Evolutionary conservation across 2,329 filamentous ascomycete genomes (phyloP), one percentile per base, ranked within the genome.

Genomic region (Stemphylium lycopersici): DNA sequence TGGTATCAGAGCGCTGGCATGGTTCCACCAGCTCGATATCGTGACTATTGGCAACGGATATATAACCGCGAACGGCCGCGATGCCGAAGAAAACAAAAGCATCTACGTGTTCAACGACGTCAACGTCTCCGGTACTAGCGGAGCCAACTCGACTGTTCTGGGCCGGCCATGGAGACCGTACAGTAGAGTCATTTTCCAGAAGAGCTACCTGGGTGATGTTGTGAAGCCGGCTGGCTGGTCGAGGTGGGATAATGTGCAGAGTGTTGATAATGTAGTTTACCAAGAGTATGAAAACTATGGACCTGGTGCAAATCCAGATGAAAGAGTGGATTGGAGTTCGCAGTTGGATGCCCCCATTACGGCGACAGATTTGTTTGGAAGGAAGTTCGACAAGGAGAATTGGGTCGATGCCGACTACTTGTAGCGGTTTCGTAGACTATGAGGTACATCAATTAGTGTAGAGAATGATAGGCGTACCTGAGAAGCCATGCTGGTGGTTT

Each of bases 171-270:
- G 81, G 79, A 67, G 73, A 24, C 65, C 75, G 16, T 81, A 77
- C 56, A 79, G 79, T 12, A 68, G 77, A n/a, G 80, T 82, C 4
- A 71, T 77, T 4, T 77, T 82, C 65, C 81, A 83, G 67, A 69
- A 77, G 41, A 81, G 80, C 0, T 67, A 68, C 20, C 72, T 88
- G 68, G 77, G 76, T 5, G 68, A 75, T 24, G 82, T 87, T n/a
- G 79, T 88, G 60, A 84, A 85, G 63, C 56, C 77, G 0, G 80
- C 79, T 0, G 86, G 85, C 0, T 87, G 86, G 84, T 66, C 4
- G 70, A 70, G 26, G 7, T 66, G 63, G 63, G 62, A 66, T 33
- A 18, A 38, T 13, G 49, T 58, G 15, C 63, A 66, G 44, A 57
- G 56, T 18, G 8, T 57, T 0, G 56, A 62, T 1, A 55, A 63